Evolutionary conservation across 2,329 filamentous ascomycete species (phyloP).

Genomic region (Aspergillus brunneoviolaceus): DNA sequence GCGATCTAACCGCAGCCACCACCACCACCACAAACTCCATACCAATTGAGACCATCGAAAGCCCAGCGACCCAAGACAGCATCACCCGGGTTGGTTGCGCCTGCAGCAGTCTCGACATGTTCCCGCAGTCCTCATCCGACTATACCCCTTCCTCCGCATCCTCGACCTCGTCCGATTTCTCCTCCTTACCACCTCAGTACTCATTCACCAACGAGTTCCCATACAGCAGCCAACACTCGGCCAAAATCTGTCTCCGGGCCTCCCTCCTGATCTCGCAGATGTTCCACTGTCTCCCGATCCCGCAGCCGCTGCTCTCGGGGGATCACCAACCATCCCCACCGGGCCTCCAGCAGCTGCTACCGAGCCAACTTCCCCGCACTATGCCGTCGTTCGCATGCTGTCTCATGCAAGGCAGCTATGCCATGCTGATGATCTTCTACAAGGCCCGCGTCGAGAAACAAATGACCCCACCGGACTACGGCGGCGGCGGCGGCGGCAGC

Average conservation of each 20-base stretch:
- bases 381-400: slow-evolving; percentile 51
- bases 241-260: slow-evolving; percentile 42
- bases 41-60: slow-evolving; percentile 7
- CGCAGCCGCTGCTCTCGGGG: slow-evolving; percentile 26
- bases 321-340: slow-evolving; percentile 16
- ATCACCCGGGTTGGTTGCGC: slow-evolving; percentile 34
- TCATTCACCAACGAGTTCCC: slow-evolving; percentile 39
- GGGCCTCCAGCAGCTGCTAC: slow-evolving; percentile 17
- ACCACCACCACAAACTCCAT: slow-evolving; percentile 11
- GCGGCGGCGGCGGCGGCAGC: slow-evolving; percentile 23
- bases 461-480: slow-evolving; percentile 23
- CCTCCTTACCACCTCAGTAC: slow-evolving; percentile 27
- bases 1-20: slow-evolving; percentile 41
- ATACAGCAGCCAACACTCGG: slow-evolving; percentile 43
- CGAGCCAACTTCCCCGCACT: slow-evolving; percentile 38
- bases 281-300: slow-evolving; percentile 42
- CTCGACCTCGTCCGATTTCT: slow-evolving; percentile 32
- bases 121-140: slow-evolving; percentile 31
- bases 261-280: slow-evolving; percentile 43
- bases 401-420: slow-evolving; percentile 49
- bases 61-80: slow-evolving; percentile 19
- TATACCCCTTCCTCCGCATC: slow-evolving; percentile 36
- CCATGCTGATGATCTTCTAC: slow-evolving; percentile 48
- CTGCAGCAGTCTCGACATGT: slow-evolving; percentile 30
- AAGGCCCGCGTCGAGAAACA: slow-evolving; percentile 42